Conservation (phyloP, 169 alveolate genomes). For the Plasmodium inui region DNA sequence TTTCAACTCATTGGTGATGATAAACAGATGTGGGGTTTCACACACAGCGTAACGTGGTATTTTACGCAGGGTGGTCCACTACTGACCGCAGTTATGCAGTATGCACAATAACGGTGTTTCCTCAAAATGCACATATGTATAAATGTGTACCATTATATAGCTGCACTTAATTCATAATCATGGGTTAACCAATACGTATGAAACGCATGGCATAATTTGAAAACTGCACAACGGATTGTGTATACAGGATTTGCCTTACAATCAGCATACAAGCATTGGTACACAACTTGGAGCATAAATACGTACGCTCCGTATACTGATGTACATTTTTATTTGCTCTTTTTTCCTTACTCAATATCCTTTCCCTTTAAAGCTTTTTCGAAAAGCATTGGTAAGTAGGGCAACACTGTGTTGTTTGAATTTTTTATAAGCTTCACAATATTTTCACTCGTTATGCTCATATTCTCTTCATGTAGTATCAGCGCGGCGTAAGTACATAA, state of each 20-base stretch:
- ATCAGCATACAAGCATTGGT: constrained; percentile 8
- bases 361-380: constrained; percentile 93
- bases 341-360: constrained; percentile 82
- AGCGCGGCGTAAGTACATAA: constrained; percentile 96
- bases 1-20: neutral
- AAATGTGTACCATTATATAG: constrained; percentile 71
- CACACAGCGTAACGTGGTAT: neutral
- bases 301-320: neutral
- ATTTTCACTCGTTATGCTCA: constrained; percentile 93
- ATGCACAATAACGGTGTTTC: neutral
- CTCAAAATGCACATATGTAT: neutral
- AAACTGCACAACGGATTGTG: neutral
- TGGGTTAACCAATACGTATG: neutral
- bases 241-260: neutral
- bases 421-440: constrained; percentile 91
- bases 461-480: constrained; percentile 92
- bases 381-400: constrained; percentile 95
- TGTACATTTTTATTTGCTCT: neutral
- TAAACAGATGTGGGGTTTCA: neutral
- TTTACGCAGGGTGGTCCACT: neutral
- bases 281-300: neutral
- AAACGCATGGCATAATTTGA: neutral
- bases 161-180: constrained; percentile 75
- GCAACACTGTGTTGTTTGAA: constrained; percentile 92
- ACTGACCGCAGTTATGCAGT: neutral